phyloP scores from a whole-genome alignment of 108 stramenopile genomes.

The Nitzschia sp. region DNA sequence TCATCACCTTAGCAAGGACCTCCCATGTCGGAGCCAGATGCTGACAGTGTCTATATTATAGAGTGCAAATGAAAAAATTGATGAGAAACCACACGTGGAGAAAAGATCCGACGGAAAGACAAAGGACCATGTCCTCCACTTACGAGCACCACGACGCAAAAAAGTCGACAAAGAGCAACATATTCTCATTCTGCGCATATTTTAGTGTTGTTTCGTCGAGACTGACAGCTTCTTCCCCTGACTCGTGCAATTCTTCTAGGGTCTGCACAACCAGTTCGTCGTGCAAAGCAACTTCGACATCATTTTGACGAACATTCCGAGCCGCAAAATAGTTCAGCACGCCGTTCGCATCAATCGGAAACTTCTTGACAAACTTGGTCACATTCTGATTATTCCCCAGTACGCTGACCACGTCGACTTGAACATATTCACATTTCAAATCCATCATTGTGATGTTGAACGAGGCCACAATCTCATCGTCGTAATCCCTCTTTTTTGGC shows the following conservation, averaged over 20 bases:
- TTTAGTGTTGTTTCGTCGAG: conserved; percentile 49
- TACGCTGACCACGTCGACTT: conserved; percentile 75
- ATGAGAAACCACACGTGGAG: neutral
- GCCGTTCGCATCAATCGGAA: conserved; percentile 87
- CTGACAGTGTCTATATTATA: conserved; percentile 77
- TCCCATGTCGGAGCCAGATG: conserved; percentile 79
- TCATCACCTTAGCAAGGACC: conserved; percentile 74
- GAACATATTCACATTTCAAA: conserved; percentile 82
- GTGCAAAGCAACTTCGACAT: conserved; percentile 50
- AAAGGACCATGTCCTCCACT: neutral
- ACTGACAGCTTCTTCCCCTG: conserved; percentile 76
- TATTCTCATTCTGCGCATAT: conserved; percentile 39
- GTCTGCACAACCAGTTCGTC: conserved; percentile 72
- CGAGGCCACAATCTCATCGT: conserved; percentile 70
- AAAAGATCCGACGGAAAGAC: neutral
- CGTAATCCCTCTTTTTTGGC: neutral
- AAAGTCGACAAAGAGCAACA: conserved; percentile 43
- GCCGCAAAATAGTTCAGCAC: conserved; percentile 56
- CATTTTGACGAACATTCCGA: conserved; percentile 76
- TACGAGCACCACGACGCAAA: conserved; percentile 75
- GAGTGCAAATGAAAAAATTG: conserved; percentile 18
- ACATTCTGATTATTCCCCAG: conserved; percentile 93
- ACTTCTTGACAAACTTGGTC: conserved; percentile 88
- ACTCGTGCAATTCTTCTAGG: conserved; percentile 83
- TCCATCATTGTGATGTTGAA: conserved; percentile 94